phyloP scores from a whole-genome alignment of 2,329 filamentous ascomycete species.

The Fonsecaea nubica region DNA sequence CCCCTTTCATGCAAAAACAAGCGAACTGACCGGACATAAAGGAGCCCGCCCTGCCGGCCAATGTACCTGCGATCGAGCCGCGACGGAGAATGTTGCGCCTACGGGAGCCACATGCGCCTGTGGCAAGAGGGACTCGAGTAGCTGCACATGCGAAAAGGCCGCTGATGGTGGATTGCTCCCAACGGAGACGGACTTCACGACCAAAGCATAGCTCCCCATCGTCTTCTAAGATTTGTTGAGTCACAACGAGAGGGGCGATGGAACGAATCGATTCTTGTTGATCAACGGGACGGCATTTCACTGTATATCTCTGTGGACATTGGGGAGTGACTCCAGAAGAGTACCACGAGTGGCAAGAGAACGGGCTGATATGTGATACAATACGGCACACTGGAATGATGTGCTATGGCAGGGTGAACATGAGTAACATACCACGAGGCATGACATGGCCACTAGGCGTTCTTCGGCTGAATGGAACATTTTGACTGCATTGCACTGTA shows the following conservation, averaged over 20 bases:
- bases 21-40: conserved; percentile 41
- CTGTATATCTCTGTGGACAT: neutral
- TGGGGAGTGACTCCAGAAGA: neutral
- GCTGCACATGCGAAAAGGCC: conserved; percentile 84
- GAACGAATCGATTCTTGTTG: neutral
- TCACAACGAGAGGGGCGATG: neutral
- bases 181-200: conserved; percentile 87
- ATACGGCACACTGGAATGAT: neutral
- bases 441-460: neutral
- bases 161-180: conserved; percentile 67
- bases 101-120: conserved; percentile 73
- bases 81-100: conserved; percentile 70
- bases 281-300: neutral
- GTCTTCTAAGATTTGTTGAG: neutral
- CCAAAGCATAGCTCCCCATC: conserved; percentile 51
- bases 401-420: neutral
- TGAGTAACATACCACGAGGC: neutral
- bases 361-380: neutral
- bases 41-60: conserved; percentile 75
- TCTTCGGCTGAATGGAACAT: neutral
- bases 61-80: conserved; percentile 79
- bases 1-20: neutral
- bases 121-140: conserved; percentile 74
- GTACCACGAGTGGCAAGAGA: neutral
- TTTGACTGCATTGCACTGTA: too few species aligned